Percentiles rank a stretch among this genome's conserved stretches.
phyloP scores from a whole-genome alignment of 2,329 filamentous ascomycete genomes.

The Aspergillus transmontanensis region DNA sequence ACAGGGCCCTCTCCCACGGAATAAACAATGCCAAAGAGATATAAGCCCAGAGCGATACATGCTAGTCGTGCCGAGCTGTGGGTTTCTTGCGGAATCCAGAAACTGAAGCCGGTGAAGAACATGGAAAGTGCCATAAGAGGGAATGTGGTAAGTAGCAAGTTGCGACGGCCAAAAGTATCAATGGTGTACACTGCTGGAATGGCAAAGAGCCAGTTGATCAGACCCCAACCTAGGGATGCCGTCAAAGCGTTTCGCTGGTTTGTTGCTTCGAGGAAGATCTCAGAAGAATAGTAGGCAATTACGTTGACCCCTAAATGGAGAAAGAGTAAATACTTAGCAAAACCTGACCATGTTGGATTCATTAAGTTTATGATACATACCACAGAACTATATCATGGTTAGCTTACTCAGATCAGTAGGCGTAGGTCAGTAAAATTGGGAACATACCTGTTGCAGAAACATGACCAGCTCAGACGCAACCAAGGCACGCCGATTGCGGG shows the following conservation, averaged over 20 bases:
- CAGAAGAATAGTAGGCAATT: constrained; percentile 63
- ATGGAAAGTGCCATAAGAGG: constrained; percentile 62
- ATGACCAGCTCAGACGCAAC: constrained; percentile 66
- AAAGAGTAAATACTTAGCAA: background rate
- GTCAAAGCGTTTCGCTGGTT: constrained; percentile 54
- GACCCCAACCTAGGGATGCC: constrained; percentile 62
- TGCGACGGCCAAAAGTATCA: constrained; percentile 68
- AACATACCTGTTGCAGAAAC: constrained; percentile 64
- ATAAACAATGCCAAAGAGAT: constrained; percentile 48
- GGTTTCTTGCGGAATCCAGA: constrained; percentile 50
- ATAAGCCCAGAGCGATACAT: constrained; percentile 47
- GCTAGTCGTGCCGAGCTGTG: constrained; percentile 39
- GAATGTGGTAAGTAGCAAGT: constrained; percentile 65
- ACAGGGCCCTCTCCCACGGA: constrained; percentile 65
- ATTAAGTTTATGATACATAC: constrained; percentile 10
- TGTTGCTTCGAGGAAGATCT: constrained; percentile 49
- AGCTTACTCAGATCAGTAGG: background rate
- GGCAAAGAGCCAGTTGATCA: constrained; percentile 68
- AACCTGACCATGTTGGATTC: background rate
- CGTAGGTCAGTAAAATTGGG: background rate
- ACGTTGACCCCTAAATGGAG: constrained; percentile 44
- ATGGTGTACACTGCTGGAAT: constrained; percentile 67
- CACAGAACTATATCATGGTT: constrained; percentile 42
- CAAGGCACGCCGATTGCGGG: constrained; percentile 64
- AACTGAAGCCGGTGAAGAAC: constrained; percentile 57